Percentiles rank a stretch among this genome's conserved stretches.
Evolutionary conservation across 2,329 filamentous ascomycete genomes (phyloP).

Genomic region (Paracamarosporium sp.): DNA sequence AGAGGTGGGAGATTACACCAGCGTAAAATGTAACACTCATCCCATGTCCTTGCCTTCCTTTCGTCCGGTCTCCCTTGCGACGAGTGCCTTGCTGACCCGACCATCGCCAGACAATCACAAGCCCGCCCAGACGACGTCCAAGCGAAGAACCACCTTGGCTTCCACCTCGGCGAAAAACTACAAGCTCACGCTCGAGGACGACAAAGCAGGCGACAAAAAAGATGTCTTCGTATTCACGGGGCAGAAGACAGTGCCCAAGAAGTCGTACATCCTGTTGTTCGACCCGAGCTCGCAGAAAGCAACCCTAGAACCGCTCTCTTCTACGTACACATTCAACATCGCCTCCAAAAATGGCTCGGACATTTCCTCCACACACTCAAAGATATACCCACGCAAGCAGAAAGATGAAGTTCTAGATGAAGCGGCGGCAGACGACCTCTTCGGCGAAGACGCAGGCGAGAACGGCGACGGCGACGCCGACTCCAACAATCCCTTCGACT

Average conservation of each 20-base stretch:
- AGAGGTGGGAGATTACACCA: constrained; percentile 31
- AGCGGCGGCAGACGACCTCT: constrained; percentile 30
- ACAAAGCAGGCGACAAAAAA: constrained; percentile 28
- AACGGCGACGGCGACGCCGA: constrained; percentile 49
- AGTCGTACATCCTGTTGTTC: constrained; percentile 69
- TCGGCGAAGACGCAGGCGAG: constrained; percentile 32
- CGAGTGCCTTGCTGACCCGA: constrained; percentile 16
- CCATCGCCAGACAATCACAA: constrained; percentile 53
- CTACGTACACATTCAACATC: constrained; percentile 89
- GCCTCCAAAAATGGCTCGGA: constrained; percentile 69
- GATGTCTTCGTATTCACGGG: constrained; percentile 51
- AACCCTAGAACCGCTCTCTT: constrained; percentile 80
- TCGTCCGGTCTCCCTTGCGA: constrained; percentile 9
- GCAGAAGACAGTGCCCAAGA: constrained; percentile 36
- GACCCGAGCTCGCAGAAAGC: constrained; percentile 77
- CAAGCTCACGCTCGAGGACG: constrained; percentile 38
- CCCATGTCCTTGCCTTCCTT: background rate
- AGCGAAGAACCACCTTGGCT: constrained; percentile 35
- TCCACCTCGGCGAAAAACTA: constrained; percentile 31
- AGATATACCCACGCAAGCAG: constrained; percentile 57
- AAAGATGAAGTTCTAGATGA: constrained; percentile 35
- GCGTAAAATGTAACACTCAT: constrained; percentile 41
- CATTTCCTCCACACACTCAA: constrained; percentile 71
- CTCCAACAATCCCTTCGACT: constrained; percentile 56
- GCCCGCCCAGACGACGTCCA: constrained; percentile 41